phyloP scores from a whole-genome alignment of 192 early-diverging fungal species.

The Backusella luteola region DNA sequence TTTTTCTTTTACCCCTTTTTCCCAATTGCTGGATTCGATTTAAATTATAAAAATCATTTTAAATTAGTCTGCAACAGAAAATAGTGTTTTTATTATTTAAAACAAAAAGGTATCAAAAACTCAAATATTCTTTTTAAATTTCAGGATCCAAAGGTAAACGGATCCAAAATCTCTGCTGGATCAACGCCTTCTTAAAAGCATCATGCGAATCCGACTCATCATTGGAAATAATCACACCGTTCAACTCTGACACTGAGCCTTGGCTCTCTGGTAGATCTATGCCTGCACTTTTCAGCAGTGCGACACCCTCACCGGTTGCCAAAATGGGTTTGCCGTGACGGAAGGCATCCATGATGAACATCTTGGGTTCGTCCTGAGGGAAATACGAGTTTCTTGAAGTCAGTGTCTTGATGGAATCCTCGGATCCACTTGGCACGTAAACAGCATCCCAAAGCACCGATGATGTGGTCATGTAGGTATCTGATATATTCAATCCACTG shows the following conservation, averaged over 20 bases:
- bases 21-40: neutral
- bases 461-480: constrained; percentile 18
- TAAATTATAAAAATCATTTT: neutral
- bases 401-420: constrained; percentile 1
- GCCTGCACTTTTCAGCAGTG: constrained; percentile 14
- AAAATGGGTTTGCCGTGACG: constrained; percentile 25
- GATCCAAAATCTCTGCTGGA: constrained; percentile 17
- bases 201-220: neutral
- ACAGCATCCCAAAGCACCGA: constrained; percentile 28
- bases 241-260: neutral
- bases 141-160: constrained; percentile 14
- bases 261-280: neutral
- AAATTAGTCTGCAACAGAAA: neutral
- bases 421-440: constrained; percentile 21
- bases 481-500: neutral
- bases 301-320: constrained; percentile 11
- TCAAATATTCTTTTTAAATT: neutral
- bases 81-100: neutral
- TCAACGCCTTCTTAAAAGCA: constrained; percentile 5
- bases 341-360: constrained; percentile 19
- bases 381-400: neutral
- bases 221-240: constrained; percentile 1
- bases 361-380: constrained; percentile 20
- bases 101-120: neutral
- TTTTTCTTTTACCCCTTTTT: neutral